These are phyloP conservation scores for Eimeria sp. DNA, from an alignment of 169 alveolate species.

Conservation along the genomic window DNA sequence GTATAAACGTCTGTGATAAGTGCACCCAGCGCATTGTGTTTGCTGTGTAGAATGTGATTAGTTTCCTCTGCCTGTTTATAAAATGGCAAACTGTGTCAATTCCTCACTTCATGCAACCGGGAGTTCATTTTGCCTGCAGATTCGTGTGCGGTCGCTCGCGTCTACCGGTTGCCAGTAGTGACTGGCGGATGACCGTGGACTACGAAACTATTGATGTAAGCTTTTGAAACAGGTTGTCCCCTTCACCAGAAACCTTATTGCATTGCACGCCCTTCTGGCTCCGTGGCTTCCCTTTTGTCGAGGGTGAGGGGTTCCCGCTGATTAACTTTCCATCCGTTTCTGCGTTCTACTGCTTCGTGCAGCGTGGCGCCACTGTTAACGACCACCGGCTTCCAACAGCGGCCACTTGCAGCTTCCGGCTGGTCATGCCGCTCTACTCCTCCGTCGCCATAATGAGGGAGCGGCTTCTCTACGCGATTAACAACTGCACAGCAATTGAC, in stretches of 20 bases:
- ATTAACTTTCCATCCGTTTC: neutral
- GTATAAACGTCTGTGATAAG: no score
- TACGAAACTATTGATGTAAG: constrained; percentile 87
- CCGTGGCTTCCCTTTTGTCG: neutral
- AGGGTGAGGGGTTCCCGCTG: neutral
- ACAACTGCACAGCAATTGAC: constrained; percentile 95
- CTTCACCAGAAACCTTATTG: no score
- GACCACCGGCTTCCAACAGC: constrained; percentile 95
- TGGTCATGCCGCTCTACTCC: constrained; percentile 93
- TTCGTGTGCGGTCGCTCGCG: constrained; percentile 96
- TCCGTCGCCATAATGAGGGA: constrained; percentile 90
- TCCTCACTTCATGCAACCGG: neutral
- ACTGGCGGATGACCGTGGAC: constrained; percentile 94
- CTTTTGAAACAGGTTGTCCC: neutral
- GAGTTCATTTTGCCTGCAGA: constrained; percentile 12
- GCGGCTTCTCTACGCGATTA: constrained; percentile 94
- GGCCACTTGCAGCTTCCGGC: constrained; percentile 95
- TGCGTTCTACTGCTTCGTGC: constrained; percentile 25
- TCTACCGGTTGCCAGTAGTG: constrained; percentile 92
- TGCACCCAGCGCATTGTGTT: neutral
- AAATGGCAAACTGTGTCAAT: neutral
- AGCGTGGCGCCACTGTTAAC: constrained; percentile 62
- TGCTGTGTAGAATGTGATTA: neutral
- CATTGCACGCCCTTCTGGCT: neutral
- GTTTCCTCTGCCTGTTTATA: neutral